These are phyloP conservation scores for Glebionis coronaria DNA, from an alignment of 129 eudicot species.

Conservation along the genomic window DNA sequence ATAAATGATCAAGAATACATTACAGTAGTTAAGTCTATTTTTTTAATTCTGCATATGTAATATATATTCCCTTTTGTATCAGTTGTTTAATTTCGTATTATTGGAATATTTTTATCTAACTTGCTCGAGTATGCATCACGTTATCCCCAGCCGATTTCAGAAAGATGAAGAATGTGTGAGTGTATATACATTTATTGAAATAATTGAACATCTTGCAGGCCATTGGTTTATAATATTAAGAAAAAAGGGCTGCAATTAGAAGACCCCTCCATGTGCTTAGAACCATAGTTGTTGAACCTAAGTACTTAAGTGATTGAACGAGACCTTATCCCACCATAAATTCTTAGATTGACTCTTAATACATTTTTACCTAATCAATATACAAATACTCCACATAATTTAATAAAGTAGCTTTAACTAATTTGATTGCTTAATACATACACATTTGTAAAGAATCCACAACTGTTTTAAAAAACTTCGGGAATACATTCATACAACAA, in stretches of 20 bases:
- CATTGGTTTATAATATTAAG: slow-evolving; percentile 22
- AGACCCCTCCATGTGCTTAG: slow-evolving; percentile 60
- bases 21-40: too few species aligned
- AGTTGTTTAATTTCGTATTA: slow-evolving; percentile 6
- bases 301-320: slow-evolving; percentile 29
- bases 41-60: slow-evolving; percentile 11
- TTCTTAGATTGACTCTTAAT: slow-evolving; percentile 37
- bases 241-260: slow-evolving; percentile 18
- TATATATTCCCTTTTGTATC: background rate
- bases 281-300: too few species aligned
- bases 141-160: slow-evolving; percentile 19
- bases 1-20: background rate
- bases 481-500: too few species aligned
- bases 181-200: slow-evolving; percentile 1
- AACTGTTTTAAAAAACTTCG: too few species aligned
- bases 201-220: slow-evolving; percentile 35
- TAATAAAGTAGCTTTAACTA: background rate
- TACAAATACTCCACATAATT: background rate
- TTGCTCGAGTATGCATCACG: slow-evolving; percentile 20
- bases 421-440: too few species aligned
- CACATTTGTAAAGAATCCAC: too few species aligned
- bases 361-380: background rate
- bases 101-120: slow-evolving; percentile 8
- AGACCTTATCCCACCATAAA: slow-evolving; percentile 31
- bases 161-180: background rate